phyloP scores from a whole-genome alignment of 2,329 filamentous ascomycete species.

The Boeremia lycopersici region DNA sequence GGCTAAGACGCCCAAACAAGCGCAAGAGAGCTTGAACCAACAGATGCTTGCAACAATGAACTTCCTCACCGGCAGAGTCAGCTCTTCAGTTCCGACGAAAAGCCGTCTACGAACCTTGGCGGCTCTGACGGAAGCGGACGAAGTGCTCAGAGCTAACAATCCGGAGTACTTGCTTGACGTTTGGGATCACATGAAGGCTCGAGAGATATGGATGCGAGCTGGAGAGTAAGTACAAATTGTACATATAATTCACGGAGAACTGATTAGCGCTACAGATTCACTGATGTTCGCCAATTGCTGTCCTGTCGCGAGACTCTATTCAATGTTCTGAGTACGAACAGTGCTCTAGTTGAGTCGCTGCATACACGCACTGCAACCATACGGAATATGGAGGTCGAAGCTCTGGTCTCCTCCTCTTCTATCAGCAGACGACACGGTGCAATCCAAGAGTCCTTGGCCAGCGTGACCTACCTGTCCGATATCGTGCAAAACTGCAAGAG shows the following conservation, averaged over 20 bases:
- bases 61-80: constrained; percentile 33
- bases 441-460: constrained; percentile 83
- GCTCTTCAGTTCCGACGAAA: constrained; percentile 33
- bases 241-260: background rate
- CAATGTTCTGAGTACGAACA: constrained; percentile 75
- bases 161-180: constrained; percentile 65
- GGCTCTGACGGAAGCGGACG: constrained; percentile 79
- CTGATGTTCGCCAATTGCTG: constrained; percentile 79
- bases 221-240: constrained; percentile 66
- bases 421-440: constrained; percentile 81
- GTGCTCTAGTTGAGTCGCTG: constrained; percentile 65
- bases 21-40: constrained; percentile 65
- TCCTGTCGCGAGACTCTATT: constrained; percentile 84
- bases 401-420: constrained; percentile 75
- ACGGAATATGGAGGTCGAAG: constrained; percentile 74
- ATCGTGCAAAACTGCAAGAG: constrained; percentile 72
- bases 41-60: constrained; percentile 59
- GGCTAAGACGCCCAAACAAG: constrained; percentile 61
- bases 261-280: constrained; percentile 59
- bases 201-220: constrained; percentile 80
- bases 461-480: constrained; percentile 81
- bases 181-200: constrained; percentile 67
- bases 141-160: constrained; percentile 69
- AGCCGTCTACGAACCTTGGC: constrained; percentile 59
- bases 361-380: constrained; percentile 68